Evolutionary conservation across 441 rosid genomes (phyloP), one percentile per base, ranked within the genome.

Genomic region (Pelargonium exstipulatum): DNA sequence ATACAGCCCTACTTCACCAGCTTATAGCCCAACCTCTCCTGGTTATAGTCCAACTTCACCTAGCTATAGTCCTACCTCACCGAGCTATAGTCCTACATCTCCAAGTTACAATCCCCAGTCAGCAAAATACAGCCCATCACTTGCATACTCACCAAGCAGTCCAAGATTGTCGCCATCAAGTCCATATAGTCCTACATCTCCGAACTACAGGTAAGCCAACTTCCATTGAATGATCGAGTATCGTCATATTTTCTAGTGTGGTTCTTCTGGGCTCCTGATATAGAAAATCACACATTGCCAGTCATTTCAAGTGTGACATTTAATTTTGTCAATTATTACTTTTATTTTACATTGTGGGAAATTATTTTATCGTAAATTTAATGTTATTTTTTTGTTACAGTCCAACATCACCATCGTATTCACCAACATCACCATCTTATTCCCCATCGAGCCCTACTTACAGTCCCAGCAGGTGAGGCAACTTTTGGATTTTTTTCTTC

Each of bases 171-270:
- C 99, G 13, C 95, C 99, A 40, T 74, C 96, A 60, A 90, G 92
- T 75, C 97, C 98, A 2, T 92, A 92, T 81, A 92, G 96, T 78
- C 96, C 97, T 48, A 87, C 97, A 8, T 94, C 97, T 71, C 97
- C 97, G 55, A 88, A 82, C 78, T 94, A 91, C 76, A 94, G 96
- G 99, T 88, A 76, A 49, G 67, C 58, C 24, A 4, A 7, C 4
- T 9, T 48, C 60, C n/a, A 42, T 32, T 49, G 4, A 18, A 16
- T 64, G 68, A 35, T 58, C 1, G 12, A 58, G 26, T 58, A 10
- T 58, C 63, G 24, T 58, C 24, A 20, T 22, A 16, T 22, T 58
- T 4, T 5, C 63, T 9, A 1, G 9, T 22, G 9, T 20, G 5
- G 43, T 20, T 9, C 5, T 16, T 51, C 13, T 16, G 58, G 18